Evolutionary conservation across 1,139 yeast genomes (phyloP).

Genomic region (Yamadazyma atlantica): DNA sequence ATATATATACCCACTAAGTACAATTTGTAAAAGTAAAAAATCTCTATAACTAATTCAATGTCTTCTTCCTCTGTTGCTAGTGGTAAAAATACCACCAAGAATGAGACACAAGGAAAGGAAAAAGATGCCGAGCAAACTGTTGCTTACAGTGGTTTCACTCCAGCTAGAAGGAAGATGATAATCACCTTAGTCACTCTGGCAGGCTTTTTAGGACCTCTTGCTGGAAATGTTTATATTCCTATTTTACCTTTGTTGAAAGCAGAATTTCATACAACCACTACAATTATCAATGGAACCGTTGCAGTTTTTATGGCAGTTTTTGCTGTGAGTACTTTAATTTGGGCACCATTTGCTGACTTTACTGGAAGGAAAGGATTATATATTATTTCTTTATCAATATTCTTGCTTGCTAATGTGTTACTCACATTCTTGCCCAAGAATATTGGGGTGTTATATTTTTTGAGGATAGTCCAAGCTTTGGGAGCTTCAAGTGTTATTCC

Average conservation of each 20-base stretch:
- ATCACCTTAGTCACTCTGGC: slow-evolving; percentile 41
- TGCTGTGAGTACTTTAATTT: slow-evolving; percentile 52
- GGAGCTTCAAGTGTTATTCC: slow-evolving; percentile 57
- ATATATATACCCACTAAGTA: no score
- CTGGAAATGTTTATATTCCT: slow-evolving; percentile 62
- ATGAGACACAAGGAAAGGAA: no score
- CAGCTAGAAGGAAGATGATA: slow-evolving; percentile 22
- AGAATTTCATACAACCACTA: slow-evolving; percentile 41
- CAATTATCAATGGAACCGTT: slow-evolving; percentile 57
- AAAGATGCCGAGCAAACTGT: no score
- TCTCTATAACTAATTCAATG: background rate
- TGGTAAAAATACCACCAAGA: background rate
- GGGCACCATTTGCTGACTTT: slow-evolving; percentile 59
- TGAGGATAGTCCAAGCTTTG: slow-evolving; percentile 52
- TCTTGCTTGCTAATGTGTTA: slow-evolving; percentile 46
- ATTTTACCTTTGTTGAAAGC: slow-evolving; percentile 47
- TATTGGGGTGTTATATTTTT: slow-evolving; percentile 41
- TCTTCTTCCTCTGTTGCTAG: background rate
- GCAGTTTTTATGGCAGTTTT: slow-evolving; percentile 58
- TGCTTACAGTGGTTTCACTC: slow-evolving; percentile 7
- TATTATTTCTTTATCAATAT: slow-evolving; percentile 42
- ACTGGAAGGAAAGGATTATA: slow-evolving; percentile 58
- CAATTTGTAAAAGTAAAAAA: no score
- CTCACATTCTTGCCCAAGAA: slow-evolving; percentile 50
- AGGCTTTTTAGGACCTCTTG: slow-evolving; percentile 59